Percentiles rank a stretch among this genome's conserved stretches.
Conservation (phyloP, 2,329 filamentous ascomycete genomes). For the Sarocladiaceae sp. region DNA sequence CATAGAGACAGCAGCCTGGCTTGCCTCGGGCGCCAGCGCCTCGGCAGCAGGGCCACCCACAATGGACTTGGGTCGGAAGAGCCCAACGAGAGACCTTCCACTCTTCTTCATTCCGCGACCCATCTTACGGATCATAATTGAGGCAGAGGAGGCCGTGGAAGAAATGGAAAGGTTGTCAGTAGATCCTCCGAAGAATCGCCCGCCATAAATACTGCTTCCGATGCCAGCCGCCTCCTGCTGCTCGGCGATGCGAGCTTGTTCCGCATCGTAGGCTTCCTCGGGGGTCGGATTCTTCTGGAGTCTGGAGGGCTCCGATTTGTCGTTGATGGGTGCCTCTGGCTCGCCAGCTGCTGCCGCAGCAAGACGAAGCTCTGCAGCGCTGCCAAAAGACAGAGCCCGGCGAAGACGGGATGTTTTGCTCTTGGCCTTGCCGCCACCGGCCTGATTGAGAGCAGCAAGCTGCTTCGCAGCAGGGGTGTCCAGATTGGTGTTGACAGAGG, state of each 20-base stretch:
- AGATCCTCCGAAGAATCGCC: conserved; percentile 81
- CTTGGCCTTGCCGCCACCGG: conserved; percentile 64
- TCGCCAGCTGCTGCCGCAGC: conserved; percentile 67
- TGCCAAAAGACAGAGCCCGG: conserved; percentile 94
- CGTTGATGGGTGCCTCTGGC: conserved; percentile 23
- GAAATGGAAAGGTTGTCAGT: conserved; percentile 93
- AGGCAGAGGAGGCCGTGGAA: conserved; percentile 84
- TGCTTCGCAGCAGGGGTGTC: conserved; percentile 77
- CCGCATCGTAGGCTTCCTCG: conserved; percentile 71
- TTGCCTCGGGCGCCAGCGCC: conserved; percentile 58
- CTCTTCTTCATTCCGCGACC: conserved; percentile 97
- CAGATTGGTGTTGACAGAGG: conserved; percentile 28
- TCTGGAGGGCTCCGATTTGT: conserved; percentile 40
- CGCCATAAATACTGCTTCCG: conserved; percentile 89
- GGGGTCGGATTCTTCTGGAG: conserved; percentile 61
- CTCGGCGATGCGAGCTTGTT: conserved; percentile 86
- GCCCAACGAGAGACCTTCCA: conserved; percentile 81
- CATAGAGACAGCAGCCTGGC: conserved; percentile 85
- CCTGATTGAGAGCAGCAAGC: conserved; percentile 81
- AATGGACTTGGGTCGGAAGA: conserved; percentile 92
- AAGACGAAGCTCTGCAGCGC: conserved; percentile 82
- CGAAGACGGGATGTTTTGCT: conserved; percentile 84
- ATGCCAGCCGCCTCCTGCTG: conserved; percentile 90
- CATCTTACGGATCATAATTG: conserved; percentile 97
- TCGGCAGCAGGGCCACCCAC: conserved; percentile 74